Evolutionary conservation across 805 yeast species (phyloP), one percentile per base, ranked within the genome.

Genomic region (Wickerhamiella domercqiae): DNA sequence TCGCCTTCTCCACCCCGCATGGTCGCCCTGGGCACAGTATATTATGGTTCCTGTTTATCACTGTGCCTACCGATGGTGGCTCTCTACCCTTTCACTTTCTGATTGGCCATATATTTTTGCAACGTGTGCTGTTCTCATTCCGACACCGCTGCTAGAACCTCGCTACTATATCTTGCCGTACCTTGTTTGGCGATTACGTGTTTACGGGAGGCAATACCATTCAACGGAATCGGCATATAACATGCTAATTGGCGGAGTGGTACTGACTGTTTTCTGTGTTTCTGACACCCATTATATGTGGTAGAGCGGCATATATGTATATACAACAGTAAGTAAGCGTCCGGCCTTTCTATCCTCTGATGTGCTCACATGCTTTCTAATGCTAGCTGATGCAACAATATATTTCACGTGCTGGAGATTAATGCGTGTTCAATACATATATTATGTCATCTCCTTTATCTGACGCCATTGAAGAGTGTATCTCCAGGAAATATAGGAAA

Each of bases 101-200:
- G n/a, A n/a, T n/a, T n/a, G n/a, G n/a, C n/a, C n/a, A n/a, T 74
- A 66, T 41, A 38, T 73, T 2, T 55, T 58, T 0, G 75, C 84
- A 31, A 62, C 71, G 0, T 48, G 65, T 1, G 54, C 72, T 4
- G 78, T 90, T 0, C 63, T 90, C 16, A 70, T 79, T 0, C 95
- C 97, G 16, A 76, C 95, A 0, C 98, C 97, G 4, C 63, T 90
- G 45, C 75, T 90, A 51, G 98, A 90, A 57, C 94, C 96, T 35
- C 70, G 98, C 40, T 90, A 90, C 55, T 90, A 78, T 55, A 80
- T 87, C 35, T 49, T 83, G 4, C 96, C 97, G 3, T 74, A 71
- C 52, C 54, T 79, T 9, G 56, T 84, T 29, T 83, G 86, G 73
- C 68, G 96, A 47, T 37, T 81, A 2, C 66, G 72, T 40, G 55